These are phyloP conservation scores for Rubus parviflorus DNA, from an alignment of 306 rosid species.

Conservation along the genomic window DNA sequence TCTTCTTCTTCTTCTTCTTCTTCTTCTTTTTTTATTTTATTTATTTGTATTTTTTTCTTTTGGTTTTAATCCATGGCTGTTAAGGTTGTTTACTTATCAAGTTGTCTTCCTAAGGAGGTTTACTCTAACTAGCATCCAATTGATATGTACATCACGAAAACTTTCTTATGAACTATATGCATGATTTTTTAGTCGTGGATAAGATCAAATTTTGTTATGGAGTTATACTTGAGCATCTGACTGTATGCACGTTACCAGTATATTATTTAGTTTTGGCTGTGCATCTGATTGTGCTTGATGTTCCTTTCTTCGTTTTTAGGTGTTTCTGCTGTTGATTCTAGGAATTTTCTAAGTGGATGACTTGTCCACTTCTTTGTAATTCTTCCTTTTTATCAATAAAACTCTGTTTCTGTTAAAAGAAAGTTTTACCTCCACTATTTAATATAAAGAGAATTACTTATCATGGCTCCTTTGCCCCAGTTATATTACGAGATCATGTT, in stretches of 20 bases:
- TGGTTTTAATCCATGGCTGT: not conserved
- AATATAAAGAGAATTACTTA: not conserved
- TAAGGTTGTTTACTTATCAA: not conserved
- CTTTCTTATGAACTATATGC: not conserved
- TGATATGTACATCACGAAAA: not conserved
- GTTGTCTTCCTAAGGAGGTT: not conserved
- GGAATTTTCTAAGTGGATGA: not conserved
- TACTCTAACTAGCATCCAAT: not conserved
- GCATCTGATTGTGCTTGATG: not conserved
- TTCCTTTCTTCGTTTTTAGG: too few species aligned
- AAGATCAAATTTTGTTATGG: not conserved
- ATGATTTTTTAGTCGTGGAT: not conserved
- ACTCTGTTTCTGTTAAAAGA: not conserved
- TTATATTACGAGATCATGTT: not conserved
- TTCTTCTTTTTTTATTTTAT: not conserved
- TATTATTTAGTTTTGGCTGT: not conserved
- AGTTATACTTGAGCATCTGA: not conserved
- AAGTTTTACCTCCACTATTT: not conserved
- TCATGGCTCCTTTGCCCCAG: not conserved
- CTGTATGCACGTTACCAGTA: not conserved
- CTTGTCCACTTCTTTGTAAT: not conserved
- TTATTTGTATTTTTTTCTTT: not conserved
- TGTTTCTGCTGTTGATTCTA: not conserved
- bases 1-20: too few species aligned
- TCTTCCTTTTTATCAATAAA: not conserved